Conservation (phyloP, 2,329 filamentous ascomycete genomes). For the Fusarium nygamai region DNA sequence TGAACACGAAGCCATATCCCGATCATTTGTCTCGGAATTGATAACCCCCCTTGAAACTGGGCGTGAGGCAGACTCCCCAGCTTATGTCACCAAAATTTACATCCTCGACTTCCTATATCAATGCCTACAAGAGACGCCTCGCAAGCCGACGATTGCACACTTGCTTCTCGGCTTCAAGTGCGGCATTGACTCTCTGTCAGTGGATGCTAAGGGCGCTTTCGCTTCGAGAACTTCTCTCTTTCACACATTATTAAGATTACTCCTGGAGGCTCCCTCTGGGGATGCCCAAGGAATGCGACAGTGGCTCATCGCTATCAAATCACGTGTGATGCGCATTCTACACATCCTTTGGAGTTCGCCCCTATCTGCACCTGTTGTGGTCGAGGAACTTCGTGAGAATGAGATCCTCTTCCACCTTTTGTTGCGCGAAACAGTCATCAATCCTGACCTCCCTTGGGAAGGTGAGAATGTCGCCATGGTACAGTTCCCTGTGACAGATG, state of each 20-base stretch:
- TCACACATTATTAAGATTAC: constrained; percentile 80
- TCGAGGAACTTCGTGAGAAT: constrained; percentile 81
- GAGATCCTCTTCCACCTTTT: constrained; percentile 85
- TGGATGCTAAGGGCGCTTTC: constrained; percentile 77
- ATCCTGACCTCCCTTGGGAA: constrained; percentile 78
- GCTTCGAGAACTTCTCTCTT: constrained; percentile 79
- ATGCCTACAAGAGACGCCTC: constrained; percentile 78
- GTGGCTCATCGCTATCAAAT: constrained; percentile 76
- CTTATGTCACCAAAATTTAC: constrained; percentile 83
- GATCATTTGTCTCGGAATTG: constrained; percentile 76
- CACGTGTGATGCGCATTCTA: constrained; percentile 76
- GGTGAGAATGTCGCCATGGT: constrained; percentile 67
- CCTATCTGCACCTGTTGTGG: constrained; percentile 77
- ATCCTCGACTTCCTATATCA: constrained; percentile 87
- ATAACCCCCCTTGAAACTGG: constrained; percentile 76
- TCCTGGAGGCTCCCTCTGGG: constrained; percentile 73
- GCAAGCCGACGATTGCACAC: constrained; percentile 88
- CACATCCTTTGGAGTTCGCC: constrained; percentile 85
- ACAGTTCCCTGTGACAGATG: constrained; percentile 74
- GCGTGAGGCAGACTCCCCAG: constrained; percentile 72
- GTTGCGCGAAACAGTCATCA: constrained; percentile 75
- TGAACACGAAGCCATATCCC: constrained; percentile 81
- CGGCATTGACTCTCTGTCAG: constrained; percentile 73
- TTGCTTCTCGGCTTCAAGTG: constrained; percentile 89
- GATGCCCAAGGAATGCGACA: constrained; percentile 69